A percentile compares a stretch with the other conserved stretches of the same genome.
Evolutionary conservation across 345 rosid genomes (phyloP).

Genomic region (Eucalyptus guilfoylei): DNA sequence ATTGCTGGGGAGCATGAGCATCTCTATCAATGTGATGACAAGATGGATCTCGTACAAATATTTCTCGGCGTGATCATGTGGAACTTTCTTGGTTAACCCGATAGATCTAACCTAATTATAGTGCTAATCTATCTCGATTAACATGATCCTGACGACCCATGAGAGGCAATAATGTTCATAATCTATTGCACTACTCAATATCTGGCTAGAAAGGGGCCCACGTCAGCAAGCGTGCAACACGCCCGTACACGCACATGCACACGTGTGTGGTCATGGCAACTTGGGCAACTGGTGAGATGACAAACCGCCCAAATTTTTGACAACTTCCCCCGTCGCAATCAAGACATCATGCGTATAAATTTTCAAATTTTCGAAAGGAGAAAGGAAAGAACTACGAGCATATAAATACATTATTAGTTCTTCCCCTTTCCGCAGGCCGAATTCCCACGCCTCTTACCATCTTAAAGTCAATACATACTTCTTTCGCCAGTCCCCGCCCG

Average conservation of each 20-base stretch:
- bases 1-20: neutral
- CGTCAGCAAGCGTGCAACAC: neutral
- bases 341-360: neutral
- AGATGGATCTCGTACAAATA: neutral
- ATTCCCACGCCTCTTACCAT: neutral
- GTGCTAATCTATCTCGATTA: neutral
- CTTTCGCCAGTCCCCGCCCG: neutral
- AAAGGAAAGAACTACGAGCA: neutral
- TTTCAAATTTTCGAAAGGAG: neutral
- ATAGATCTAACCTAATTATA: neutral
- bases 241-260: neutral
- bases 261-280: neutral
- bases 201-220: neutral
- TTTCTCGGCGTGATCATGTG: neutral
- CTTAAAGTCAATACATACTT: neutral
- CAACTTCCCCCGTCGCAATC: neutral
- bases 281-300: neutral
- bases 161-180: neutral
- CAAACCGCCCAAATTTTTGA: neutral
- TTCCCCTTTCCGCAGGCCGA: neutral
- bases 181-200: neutral
- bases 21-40: neutral
- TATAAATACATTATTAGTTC: neutral
- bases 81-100: neutral
- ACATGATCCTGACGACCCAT: neutral